phyloP scores from a whole-genome alignment of 2,329 filamentous ascomycete genomes.

The Colletotrichum orchidophilum region DNA sequence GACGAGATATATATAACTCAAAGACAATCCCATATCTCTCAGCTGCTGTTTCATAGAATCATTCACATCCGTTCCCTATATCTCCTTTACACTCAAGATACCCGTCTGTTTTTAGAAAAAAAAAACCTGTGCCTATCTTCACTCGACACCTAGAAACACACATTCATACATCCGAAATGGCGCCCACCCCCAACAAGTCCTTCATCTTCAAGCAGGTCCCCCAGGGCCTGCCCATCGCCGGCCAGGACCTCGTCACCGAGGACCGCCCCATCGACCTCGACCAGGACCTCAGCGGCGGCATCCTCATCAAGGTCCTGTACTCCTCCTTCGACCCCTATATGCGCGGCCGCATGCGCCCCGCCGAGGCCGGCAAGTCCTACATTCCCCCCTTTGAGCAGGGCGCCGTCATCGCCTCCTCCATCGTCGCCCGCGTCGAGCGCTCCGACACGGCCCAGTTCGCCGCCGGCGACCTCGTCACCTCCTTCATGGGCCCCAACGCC shows the following conservation, averaged over 20 bases:
- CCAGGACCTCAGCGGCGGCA: conserved; percentile 68
- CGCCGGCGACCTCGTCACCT: conserved; percentile 55
- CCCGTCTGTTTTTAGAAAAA: not conserved
- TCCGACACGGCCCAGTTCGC: conserved; percentile 67
- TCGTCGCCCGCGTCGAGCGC: conserved; percentile 76
- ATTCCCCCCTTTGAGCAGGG: conserved; percentile 67
- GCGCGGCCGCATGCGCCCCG: conserved; percentile 78
- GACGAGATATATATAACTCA: conserved; percentile 11
- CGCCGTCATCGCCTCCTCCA: conserved; percentile 70
- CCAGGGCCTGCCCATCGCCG: conserved; percentile 71
- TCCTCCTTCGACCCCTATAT: conserved; percentile 87
- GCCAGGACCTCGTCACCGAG: conserved; percentile 76
- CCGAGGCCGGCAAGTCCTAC: conserved; percentile 72
- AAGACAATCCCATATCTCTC: not conserved
- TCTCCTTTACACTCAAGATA: not conserved
- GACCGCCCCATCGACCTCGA: conserved; percentile 73
- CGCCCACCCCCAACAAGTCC: conserved; percentile 72
- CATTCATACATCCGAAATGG: conserved; percentile 40
- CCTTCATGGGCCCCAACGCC: conserved; percentile 64
- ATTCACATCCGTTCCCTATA: not conserved
- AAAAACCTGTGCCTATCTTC: no score
- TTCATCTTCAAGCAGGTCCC: conserved; percentile 79
- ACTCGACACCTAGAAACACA: not conserved
- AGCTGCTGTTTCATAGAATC: not conserved
- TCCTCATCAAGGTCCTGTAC: conserved; percentile 76